Percentiles rank a stretch among this genome's conserved stretches.
Conservation (phyloP, 164 flowering plant genomes). For the Amborella trichopoda region DNA sequence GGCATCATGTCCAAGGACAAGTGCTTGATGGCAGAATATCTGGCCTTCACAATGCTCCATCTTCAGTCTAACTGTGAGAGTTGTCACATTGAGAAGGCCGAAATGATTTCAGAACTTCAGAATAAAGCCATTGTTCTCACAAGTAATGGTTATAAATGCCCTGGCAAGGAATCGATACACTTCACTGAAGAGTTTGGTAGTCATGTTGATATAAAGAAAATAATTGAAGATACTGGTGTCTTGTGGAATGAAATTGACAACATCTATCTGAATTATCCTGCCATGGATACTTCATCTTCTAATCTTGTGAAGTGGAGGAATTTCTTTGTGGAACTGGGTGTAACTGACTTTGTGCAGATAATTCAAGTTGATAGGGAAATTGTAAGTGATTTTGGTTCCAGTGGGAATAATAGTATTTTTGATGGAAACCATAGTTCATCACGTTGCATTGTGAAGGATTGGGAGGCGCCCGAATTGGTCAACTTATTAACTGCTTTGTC, state of each 20-base stretch:
- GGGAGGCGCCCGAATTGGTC: constrained; percentile 75
- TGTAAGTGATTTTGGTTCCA: constrained; percentile 19
- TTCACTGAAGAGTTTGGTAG: constrained; percentile 62
- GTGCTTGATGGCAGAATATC: constrained; percentile 56
- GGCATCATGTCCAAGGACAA: constrained; percentile 13
- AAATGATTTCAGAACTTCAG: constrained; percentile 45
- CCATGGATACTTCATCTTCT: constrained; percentile 21
- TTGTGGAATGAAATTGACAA: constrained; percentile 73
- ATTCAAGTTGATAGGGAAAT: constrained; percentile 36
- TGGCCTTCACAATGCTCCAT: constrained; percentile 72
- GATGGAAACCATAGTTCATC: constrained; percentile 19
- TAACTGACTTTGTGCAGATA: constrained; percentile 78
- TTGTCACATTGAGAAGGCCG: constrained; percentile 44
- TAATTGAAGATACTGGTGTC: constrained; percentile 24
- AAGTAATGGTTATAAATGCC: constrained; percentile 55
- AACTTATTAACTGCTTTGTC: constrained; percentile 38
- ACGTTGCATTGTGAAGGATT: constrained; percentile 39
- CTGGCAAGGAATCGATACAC: constrained; percentile 54
- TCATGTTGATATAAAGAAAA: constrained; percentile 36
- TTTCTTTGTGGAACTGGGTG: constrained; percentile 60
- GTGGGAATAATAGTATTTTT: constrained; percentile 10
- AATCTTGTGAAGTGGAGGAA: constrained; percentile 54
- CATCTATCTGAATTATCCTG: constrained; percentile 51
- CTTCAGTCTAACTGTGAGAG: constrained; percentile 49
- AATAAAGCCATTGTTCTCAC: constrained; percentile 57